Base-by-base conservation (phyloP, 2,329 filamentous ascomycete genomes). In the Colletotrichum orbiculare region DNA sequence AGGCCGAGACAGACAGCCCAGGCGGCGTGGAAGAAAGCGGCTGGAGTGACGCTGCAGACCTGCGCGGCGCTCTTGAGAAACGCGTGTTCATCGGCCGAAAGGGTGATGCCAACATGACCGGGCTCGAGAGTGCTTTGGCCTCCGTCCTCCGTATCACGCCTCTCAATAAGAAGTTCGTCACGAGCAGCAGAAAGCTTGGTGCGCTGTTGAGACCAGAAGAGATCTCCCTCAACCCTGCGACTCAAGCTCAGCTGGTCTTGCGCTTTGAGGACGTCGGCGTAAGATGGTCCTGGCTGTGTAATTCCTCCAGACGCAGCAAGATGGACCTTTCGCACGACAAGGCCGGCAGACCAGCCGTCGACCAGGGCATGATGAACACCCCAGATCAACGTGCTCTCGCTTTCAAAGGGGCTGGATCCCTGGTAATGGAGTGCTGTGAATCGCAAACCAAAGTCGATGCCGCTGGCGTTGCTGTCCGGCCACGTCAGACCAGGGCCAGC, bases 1-100 rank as follows among this genome's bases (percentile, higher is more conserved):
- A 54, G 54, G 1, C 70, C 69, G 2, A 81, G 54, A 6, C 69
- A 57, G 2, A 81, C 39, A 1, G 71, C 76, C 79, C 79, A 82
- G 1, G 77, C 78, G 3, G 75, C 75, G 49, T 75, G 69, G 38
- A 73, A 73, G 12, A 73, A 38, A 2, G 55, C 37, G 35, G 62
- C 62, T 8, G 56, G 34, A 17, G 62, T 65, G 34, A 65, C 62
- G 55, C 48, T 15, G 46, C 47, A 33, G 55, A 49, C 25, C 61
- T 61, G 49, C 53, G 60, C 35, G n/a, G 46, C 12, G 33, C 2
- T 37, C 17, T 63, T 49, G 43, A 49, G 66, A 67, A 50, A 73
- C 12, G 17, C 25, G 12, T 43, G 7, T 9, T 54, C 52, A 25
- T n/a, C 3, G 12, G 52, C 4, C 1, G 13, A 9, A 7, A 39